phyloP scores from a whole-genome alignment of 768 basidiomycete genomes.

The Cystofilobasidium macerans region DNA sequence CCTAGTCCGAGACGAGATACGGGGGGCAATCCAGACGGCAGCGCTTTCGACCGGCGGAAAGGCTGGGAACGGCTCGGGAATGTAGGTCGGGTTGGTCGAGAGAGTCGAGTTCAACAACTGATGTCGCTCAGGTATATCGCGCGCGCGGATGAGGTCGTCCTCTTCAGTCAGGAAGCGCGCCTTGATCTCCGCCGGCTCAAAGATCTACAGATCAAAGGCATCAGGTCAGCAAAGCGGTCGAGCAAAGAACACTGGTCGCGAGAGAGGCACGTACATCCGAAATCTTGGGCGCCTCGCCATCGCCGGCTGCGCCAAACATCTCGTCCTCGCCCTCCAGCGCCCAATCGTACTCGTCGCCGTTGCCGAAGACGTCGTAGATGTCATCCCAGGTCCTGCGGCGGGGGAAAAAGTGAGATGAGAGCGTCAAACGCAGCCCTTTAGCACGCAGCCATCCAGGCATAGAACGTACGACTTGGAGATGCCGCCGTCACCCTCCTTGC shows the following conservation, averaged over 20 bases:
- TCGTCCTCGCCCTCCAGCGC: slow-evolving; percentile 71
- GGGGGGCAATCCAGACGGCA: slow-evolving; percentile 75
- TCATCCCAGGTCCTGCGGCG: slow-evolving; percentile 75
- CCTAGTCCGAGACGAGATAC: slow-evolving; percentile 54
- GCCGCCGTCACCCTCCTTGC: slow-evolving; percentile 41
- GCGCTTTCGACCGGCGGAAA: slow-evolving; percentile 69
- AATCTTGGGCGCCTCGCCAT: slow-evolving; percentile 64
- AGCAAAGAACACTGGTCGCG: neutral
- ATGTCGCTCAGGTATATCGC: slow-evolving; percentile 91
- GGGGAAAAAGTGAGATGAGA: neutral
- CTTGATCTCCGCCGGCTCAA: slow-evolving; percentile 92
- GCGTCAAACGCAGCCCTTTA: neutral
- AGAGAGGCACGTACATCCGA: slow-evolving; percentile 55
- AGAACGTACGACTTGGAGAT: slow-evolving; percentile 24
- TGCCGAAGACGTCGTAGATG: slow-evolving; percentile 90
- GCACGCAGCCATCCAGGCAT: neutral
- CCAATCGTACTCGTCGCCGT: slow-evolving; percentile 93
- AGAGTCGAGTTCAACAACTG: slow-evolving; percentile 77
- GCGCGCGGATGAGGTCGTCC: slow-evolving; percentile 79
- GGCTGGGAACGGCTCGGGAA: slow-evolving; percentile 49
- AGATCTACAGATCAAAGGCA: slow-evolving; percentile 51
- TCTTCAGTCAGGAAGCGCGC: slow-evolving; percentile 80
- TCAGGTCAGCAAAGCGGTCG: neutral
- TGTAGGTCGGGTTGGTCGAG: slow-evolving; percentile 49
- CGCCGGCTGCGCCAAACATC: slow-evolving; percentile 40